A percentile compares a stretch with the other conserved stretches of the same genome.
These are phyloP conservation scores for Apophysomyces ossiformis DNA, from an alignment of 371 early-diverging fungal species.

Conservation along the genomic window DNA sequence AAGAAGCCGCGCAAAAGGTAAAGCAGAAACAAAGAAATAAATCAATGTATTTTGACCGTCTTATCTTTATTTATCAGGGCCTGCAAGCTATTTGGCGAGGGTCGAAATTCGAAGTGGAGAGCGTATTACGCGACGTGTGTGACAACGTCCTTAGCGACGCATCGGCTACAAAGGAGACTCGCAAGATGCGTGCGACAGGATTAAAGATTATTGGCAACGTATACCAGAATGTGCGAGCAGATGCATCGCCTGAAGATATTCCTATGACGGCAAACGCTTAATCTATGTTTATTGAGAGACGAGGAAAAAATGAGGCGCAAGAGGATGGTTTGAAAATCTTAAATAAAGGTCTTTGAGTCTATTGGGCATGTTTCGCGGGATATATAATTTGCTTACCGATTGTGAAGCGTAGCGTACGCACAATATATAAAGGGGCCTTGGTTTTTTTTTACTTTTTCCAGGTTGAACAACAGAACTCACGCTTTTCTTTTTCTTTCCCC, in stretches of 20 bases:
- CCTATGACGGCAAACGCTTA: conserved; percentile 30
- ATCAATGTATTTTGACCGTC: no score
- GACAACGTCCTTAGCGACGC: conserved; percentile 79
- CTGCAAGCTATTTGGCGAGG: conserved; percentile 94
- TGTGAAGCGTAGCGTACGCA: not conserved
- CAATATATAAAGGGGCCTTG: conserved; percentile 7
- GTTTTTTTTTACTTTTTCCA: not conserved
- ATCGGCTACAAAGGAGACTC: conserved; percentile 51
- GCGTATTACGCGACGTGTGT: conserved; percentile 91
- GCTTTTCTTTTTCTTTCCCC: conserved; percentile 7
- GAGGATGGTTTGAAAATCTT: not conserved
- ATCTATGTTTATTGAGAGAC: not conserved
- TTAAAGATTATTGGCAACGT: conserved; percentile 77
- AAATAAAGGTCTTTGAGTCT: conserved; percentile 17
- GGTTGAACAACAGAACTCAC: not conserved
- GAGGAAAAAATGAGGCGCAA: conserved; percentile 4
- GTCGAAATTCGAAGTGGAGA: conserved; percentile 92
- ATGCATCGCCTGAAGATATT: conserved; percentile 45
- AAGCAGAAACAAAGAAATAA: conserved; percentile 4
- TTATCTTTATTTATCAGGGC: conserved; percentile 49
- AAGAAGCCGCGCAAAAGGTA: conserved; percentile 72
- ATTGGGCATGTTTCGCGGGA: conserved; percentile 35
- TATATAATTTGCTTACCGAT: conserved; percentile 18
- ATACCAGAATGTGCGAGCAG: conserved; percentile 62
- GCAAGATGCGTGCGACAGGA: conserved; percentile 68